Base-by-base conservation (phyloP, 1,284 basidiomycete genomes). In the Phylloboletellus chloephorus region DNA sequence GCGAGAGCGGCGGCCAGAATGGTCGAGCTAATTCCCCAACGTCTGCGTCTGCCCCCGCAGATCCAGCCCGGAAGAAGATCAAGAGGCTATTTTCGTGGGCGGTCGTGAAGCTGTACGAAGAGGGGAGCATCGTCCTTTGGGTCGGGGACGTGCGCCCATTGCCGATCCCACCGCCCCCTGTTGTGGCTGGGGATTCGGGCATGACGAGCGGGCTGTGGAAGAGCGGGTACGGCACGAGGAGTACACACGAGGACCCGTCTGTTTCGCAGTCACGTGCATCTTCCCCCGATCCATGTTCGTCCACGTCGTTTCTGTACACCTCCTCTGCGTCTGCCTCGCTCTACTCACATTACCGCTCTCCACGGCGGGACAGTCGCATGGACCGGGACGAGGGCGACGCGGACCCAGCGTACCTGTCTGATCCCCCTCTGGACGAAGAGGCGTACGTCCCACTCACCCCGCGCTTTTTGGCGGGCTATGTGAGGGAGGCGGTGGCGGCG, bases 71-170 rank as follows among this genome's bases (percentile, higher is more conserved):
- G 9, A 46, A 53, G 11, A 79, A 78, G 59, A 71, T 75, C 59
- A 83, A 82, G 52, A 69, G 78, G 9, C 66, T 87, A 2, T 87
- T 83, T 57, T 59, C 64, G 15, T 74, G 71, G 63, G 76, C 78
- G 0, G 66, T 86, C 39, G 62, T 74, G n/a, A 72, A 78, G 53
- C 63, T 87, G 13, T 67, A 76, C 41, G 66, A 73, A 39, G 83
- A 85, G 42, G 84, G 84, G 8, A 75, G 71, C 47, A 76, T 86
- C 41, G 66, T 84, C 1, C 56, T 83, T 3, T 83, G 79, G 77
- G 74, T 81, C 43, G 79, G 79, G 0, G 73, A 75, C 3, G 61
- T 66, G 5, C 64, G 67, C 2, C 57, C 50, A 6, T 31, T 51
- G 19, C 50, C 45, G 0, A 30, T 48, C 13, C 41, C 31, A 3